Conservation (phyloP, 1,284 basidiomycete species). For the Hemileia vastatrix region DNA sequence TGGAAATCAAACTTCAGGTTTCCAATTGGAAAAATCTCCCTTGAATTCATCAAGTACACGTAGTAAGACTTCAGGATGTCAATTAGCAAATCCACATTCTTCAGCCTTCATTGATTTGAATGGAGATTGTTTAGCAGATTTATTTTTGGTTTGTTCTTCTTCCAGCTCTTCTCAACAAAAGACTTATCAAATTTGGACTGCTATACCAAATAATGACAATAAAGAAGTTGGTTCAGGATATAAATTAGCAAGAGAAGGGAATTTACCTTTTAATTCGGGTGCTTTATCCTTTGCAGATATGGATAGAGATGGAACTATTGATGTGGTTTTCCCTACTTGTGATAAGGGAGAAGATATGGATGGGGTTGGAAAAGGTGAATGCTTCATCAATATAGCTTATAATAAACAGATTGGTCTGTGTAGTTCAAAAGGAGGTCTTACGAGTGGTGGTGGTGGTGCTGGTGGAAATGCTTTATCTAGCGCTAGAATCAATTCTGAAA, state of each 20-base stretch:
- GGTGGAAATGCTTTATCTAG: conserved; percentile 3
- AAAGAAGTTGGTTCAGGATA: conserved; percentile 60
- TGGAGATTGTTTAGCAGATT: conserved; percentile 87
- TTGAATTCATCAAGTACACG: conserved; percentile 22
- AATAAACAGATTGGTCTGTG: conserved; percentile 85
- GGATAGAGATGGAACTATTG: conserved; percentile 89
- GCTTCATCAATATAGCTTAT: conserved; percentile 81
- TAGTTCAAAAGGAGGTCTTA: conserved; percentile 25
- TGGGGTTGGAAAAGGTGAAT: conserved; percentile 43
- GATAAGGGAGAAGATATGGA: conserved; percentile 49
- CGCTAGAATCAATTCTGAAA: too few relatives aligned
- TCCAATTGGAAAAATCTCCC: conserved; percentile 2
- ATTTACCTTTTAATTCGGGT: conserved; percentile 67
- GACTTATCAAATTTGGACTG: conserved; percentile 78
- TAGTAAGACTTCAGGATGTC: conserved; percentile 27
- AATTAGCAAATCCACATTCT: conserved; percentile 72
- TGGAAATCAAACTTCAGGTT: neutral
- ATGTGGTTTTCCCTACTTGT: conserved; percentile 85
- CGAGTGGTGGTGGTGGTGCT: conserved; percentile 22
- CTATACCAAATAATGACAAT: conserved; percentile 50
- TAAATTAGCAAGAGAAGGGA: conserved; percentile 57
- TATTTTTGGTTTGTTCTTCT: conserved; percentile 38
- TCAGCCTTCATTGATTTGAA: conserved; percentile 92
- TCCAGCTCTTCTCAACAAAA: conserved; percentile 40
- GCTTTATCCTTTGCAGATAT: conserved; percentile 83